A percentile compares a stretch with the other conserved stretches of the same genome.
Evolutionary conservation across 371 early-diverging fungal species (phyloP).

Genomic region (Funneliformis caledonium): DNA sequence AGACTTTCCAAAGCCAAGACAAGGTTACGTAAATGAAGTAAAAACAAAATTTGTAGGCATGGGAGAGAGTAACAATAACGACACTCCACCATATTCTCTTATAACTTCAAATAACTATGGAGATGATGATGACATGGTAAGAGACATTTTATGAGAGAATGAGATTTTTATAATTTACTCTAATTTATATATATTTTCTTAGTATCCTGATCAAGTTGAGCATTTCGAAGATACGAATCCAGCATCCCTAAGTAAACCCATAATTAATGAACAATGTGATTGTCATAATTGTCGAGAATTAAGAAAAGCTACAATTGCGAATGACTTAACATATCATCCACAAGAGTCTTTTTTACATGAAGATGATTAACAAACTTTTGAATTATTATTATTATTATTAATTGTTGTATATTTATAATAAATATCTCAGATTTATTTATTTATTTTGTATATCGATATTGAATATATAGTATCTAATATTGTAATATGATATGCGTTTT

Average conservation of each 20-base stretch:
- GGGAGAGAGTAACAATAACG: background rate
- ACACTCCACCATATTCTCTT: background rate
- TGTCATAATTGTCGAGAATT: conserved; percentile 23
- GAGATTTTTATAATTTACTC: background rate
- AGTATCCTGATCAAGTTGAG: background rate
- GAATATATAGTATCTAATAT: too few relatives aligned
- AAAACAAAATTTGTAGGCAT: background rate
- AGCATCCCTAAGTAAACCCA: background rate
- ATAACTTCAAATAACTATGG: too few relatives aligned
- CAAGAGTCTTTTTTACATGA: background rate
- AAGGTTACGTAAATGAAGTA: conserved; percentile 10
- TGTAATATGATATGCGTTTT: too few relatives aligned
- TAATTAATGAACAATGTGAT: background rate
- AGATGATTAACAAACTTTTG: background rate
- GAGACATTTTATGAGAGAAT: background rate
- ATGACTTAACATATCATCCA: background rate
- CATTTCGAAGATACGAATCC: background rate
- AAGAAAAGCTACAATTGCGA: background rate
- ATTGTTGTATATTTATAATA: too few relatives aligned
- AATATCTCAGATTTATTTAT: too few relatives aligned
- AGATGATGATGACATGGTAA: background rate
- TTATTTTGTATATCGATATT: too few relatives aligned
- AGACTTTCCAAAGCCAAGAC: background rate
- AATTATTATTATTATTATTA: too few relatives aligned
- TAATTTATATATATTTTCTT: background rate